Evolutionary conservation across 805 yeast species (phyloP).

Genomic region (Pichia cephalocereana): DNA sequence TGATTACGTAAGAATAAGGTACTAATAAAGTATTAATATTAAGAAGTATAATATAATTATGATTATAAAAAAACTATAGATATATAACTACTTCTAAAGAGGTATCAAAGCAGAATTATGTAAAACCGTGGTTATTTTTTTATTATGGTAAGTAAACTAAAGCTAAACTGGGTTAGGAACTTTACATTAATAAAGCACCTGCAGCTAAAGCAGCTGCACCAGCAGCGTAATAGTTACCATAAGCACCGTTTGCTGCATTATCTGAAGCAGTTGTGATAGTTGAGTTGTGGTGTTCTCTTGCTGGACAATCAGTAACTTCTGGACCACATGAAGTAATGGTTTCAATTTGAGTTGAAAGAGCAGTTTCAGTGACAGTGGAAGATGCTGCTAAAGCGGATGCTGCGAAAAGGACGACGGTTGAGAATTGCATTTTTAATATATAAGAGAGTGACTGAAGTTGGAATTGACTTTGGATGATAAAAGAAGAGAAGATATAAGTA

Average conservation of each 20-base stretch:
- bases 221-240: constrained; percentile 24
- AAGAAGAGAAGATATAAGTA: constrained; percentile 2
- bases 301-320: constrained; percentile 28
- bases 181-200: constrained; percentile 28
- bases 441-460: constrained; percentile 16
- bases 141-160: too few relatives aligned
- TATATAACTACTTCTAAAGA: too few relatives aligned
- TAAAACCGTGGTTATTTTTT: too few relatives aligned
- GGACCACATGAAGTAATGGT: constrained; percentile 32
- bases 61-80: too few relatives aligned
- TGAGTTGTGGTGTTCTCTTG: constrained; percentile 22
- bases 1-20: too few relatives aligned
- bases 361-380: constrained; percentile 25
- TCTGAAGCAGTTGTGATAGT: constrained; percentile 26
- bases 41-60: too few relatives aligned
- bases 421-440: constrained; percentile 32
- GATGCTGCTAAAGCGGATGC: constrained; percentile 29
- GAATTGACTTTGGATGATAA: background rate
- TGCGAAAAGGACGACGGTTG: constrained; percentile 28
- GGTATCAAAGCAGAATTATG: too few relatives aligned
- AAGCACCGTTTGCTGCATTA: constrained; percentile 10
- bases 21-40: too few relatives aligned
- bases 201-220: constrained; percentile 29
- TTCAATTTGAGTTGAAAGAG: constrained; percentile 28
- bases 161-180: background rate